phyloP scores from a whole-genome alignment of 768 basidiomycete species.

The Daedalea quercina region DNA sequence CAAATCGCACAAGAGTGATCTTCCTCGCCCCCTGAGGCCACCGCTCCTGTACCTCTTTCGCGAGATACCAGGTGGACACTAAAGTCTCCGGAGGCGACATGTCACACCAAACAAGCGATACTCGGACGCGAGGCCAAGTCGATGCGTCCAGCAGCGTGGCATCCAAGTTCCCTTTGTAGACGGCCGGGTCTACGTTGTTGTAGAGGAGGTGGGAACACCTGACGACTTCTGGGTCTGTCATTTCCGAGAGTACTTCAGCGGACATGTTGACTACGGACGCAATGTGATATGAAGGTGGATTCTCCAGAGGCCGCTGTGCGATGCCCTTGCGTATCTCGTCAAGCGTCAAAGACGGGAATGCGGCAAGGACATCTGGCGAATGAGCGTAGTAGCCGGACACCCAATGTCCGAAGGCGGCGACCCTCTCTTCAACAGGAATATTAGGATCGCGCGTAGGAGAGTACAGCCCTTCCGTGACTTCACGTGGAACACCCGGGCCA shows the following conservation, averaged over 20 bases:
- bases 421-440: slow-evolving; percentile 4
- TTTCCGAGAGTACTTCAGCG: not conserved
- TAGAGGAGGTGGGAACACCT: not conserved
- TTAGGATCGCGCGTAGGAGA: not conserved
- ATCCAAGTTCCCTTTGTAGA: not conserved
- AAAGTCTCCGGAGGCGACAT: slow-evolving; percentile 1
- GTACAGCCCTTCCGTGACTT: not conserved
- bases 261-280: not conserved
- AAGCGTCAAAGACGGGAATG: not conserved
- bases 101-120: slow-evolving; percentile 1
- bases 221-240: not conserved
- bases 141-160: not conserved
- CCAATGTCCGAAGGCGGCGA: not conserved
- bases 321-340: not conserved
- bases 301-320: not conserved
- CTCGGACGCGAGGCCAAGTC: not conserved
- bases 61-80: not conserved
- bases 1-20: not conserved
- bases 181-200: not conserved
- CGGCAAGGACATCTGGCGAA: not conserved
- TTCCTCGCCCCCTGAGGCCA: not conserved
- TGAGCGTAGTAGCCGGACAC: slow-evolving; percentile 4
- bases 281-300: not conserved
- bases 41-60: not conserved
- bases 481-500: not conserved